Evolutionary conservation across 176 grass and related monocot species (phyloP).

Genomic region (Bromus sterilis): DNA sequence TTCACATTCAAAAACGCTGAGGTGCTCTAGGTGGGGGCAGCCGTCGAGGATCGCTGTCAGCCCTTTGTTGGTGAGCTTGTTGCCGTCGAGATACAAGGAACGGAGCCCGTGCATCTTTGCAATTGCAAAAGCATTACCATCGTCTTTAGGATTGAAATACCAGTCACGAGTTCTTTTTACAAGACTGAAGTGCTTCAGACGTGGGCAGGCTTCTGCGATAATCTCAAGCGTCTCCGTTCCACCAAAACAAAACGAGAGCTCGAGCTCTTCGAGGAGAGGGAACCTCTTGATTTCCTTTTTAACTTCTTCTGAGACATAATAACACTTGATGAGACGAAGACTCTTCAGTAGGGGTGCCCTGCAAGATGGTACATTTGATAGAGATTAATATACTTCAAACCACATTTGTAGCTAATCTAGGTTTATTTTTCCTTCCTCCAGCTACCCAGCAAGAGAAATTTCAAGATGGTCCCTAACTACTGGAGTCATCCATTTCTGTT

Average conservation of each 20-base stretch:
- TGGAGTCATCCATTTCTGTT: too few species aligned
- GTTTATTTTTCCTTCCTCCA: too few species aligned
- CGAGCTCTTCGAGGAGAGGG: not conserved
- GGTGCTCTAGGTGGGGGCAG: not conserved
- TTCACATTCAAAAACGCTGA: not conserved
- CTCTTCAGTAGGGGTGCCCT: not conserved
- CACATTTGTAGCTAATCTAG: too few species aligned
- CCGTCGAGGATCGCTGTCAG: not conserved
- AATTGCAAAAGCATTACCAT: not conserved
- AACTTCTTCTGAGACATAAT: not conserved
- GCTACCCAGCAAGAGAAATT: too few species aligned
- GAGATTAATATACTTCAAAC: too few species aligned
- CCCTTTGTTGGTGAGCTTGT: not conserved
- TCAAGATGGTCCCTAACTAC: too few species aligned
- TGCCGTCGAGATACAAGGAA: not conserved
- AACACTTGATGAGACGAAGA: not conserved
- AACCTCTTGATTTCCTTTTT: not conserved
- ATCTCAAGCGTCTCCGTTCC: not conserved
- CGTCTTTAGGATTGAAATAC: not conserved
- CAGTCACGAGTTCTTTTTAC: not conserved
- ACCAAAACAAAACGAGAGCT: not conserved
- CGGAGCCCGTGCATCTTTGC: not conserved
- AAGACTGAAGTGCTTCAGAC: not conserved
- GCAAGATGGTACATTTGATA: not conserved
- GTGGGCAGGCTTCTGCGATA: not conserved